Evolutionary conservation across 1,284 basidiomycete genomes (phyloP).

Genomic region (Coniophora puteana): DNA sequence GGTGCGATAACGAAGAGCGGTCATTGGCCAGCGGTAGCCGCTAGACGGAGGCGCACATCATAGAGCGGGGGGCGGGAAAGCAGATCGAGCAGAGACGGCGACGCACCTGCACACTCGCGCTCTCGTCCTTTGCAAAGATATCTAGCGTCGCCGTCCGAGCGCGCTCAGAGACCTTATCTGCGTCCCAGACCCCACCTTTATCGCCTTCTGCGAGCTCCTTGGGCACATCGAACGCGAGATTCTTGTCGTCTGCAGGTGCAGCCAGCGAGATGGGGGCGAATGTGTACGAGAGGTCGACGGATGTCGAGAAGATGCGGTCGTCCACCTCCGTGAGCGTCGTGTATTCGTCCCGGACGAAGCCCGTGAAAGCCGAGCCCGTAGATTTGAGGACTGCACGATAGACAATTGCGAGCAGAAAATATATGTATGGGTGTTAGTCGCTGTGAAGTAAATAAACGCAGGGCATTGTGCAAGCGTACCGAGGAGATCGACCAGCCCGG

Average conservation of each 20-base stretch:
- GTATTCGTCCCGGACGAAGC: slow-evolving; percentile 84
- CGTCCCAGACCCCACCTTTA: slow-evolving; percentile 59
- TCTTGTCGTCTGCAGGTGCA: slow-evolving; percentile 42
- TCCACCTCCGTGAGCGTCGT: slow-evolving; percentile 81
- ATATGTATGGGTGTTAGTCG: not conserved
- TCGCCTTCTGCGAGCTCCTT: slow-evolving; percentile 34
- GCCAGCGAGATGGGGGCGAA: slow-evolving; percentile 51
- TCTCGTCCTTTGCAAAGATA: slow-evolving; percentile 84
- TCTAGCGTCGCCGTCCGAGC: slow-evolving; percentile 73
- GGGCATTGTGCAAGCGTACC: slow-evolving; percentile 48
- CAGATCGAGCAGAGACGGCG: not conserved
- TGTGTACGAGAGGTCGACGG: slow-evolving; percentile 70
- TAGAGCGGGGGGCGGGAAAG: too few species aligned
- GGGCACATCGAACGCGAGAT: slow-evolving; percentile 46
- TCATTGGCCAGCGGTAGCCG: too few species aligned
- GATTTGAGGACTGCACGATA: slow-evolving; percentile 83
- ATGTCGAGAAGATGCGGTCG: slow-evolving; percentile 88
- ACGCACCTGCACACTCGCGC: slow-evolving; percentile 85
- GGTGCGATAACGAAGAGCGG: too few species aligned
- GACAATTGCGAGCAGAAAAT: not conserved
- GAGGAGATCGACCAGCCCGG: slow-evolving; percentile 72
- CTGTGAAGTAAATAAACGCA: not conserved
- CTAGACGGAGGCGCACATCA: too few species aligned
- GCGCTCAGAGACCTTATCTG: slow-evolving; percentile 47
- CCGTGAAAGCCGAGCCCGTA: slow-evolving; percentile 82